These are phyloP conservation scores for Pseudopithomyces maydicus DNA, from an alignment of 2,329 filamentous ascomycete species.

Conservation along the genomic window DNA sequence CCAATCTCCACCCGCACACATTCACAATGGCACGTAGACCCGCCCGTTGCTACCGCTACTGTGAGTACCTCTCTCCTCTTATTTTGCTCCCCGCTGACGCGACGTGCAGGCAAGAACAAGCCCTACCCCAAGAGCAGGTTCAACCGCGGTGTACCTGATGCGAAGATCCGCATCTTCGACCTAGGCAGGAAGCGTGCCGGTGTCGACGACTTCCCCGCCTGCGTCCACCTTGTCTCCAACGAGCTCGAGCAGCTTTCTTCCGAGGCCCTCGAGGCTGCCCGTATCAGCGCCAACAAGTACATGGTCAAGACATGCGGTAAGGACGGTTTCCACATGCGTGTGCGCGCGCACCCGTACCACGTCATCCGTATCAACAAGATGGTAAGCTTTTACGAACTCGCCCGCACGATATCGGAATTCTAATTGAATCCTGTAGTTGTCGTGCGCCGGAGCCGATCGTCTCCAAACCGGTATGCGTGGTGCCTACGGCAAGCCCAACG, in stretches of 20 bases:
- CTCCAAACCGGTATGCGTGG: constrained; percentile 99
- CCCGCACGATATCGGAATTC: too few relatives aligned
- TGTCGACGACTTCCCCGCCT: constrained; percentile 98
- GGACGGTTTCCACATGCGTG: constrained; percentile 73
- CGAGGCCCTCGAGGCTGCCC: constrained; percentile 98
- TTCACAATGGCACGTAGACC: constrained; percentile 99
- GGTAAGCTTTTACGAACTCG: constrained; percentile 41
- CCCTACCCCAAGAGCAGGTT: constrained; percentile 97
- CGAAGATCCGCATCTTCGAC: constrained; percentile 95
- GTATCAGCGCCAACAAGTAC: constrained; percentile 99
- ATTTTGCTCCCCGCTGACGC: too few relatives aligned
- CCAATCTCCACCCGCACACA: constrained; percentile 42
- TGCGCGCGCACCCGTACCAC: constrained; percentile 97
- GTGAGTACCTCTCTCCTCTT: constrained; percentile 93
- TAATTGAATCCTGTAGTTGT: constrained; percentile 62
- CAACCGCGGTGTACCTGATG: constrained; percentile 95
- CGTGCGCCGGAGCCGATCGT: constrained; percentile 99
- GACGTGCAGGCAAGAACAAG: too few relatives aligned
- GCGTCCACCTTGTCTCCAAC: constrained; percentile 99
- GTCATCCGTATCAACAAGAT: constrained; percentile 99
- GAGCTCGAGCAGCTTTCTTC: constrained; percentile 99
- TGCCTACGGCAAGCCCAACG: constrained; percentile 99
- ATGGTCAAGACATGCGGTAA: constrained; percentile 72
- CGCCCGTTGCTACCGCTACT: constrained; percentile 99
- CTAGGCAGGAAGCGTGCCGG: constrained; percentile 97